phyloP scores from a whole-genome alignment of 78 protist genomes.

The Dictyostelium citrinum region DNA sequence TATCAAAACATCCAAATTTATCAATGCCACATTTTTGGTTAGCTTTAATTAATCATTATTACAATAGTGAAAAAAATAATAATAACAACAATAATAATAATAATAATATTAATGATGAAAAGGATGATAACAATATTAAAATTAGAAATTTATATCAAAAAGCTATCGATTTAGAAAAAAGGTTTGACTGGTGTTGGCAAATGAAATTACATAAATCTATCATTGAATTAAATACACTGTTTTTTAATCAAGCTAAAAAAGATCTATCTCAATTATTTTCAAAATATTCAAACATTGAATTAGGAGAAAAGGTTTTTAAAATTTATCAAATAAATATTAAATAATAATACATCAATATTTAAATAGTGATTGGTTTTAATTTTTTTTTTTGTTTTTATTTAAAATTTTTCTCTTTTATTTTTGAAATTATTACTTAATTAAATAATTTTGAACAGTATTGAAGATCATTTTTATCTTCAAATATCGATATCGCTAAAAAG shows the following conservation, averaged over 20 bases:
- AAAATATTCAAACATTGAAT: not conserved
- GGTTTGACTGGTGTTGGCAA: not conserved
- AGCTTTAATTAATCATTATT: slow-evolving; percentile 13
- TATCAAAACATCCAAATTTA: slow-evolving; percentile 1
- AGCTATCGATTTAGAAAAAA: not conserved
- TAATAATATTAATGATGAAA: not conserved
- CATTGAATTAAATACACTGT: not conserved
- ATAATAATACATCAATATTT: not conserved
- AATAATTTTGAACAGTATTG: slow-evolving; percentile 30
- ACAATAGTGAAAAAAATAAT: not conserved
- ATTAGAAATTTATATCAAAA: not conserved
- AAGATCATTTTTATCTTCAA: slow-evolving; percentile 36
- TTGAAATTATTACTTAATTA: not conserved
- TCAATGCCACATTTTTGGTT: slow-evolving; percentile 37
- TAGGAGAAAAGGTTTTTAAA: not conserved
- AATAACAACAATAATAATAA: not conserved
- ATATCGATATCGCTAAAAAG: slow-evolving; percentile 30
- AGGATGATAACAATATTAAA: not conserved
- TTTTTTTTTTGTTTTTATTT: not conserved
- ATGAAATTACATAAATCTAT: not conserved
- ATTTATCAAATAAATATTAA: not conserved
- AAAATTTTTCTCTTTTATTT: not conserved
- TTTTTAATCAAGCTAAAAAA: not conserved
- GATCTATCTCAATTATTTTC: not conserved
- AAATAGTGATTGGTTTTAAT: not conserved